A percentile compares a stretch with the other conserved stretches of the same genome.
Conservation (phyloP, 495 filamentous ascomycete genomes). For the Cercophora sp. region DNA sequence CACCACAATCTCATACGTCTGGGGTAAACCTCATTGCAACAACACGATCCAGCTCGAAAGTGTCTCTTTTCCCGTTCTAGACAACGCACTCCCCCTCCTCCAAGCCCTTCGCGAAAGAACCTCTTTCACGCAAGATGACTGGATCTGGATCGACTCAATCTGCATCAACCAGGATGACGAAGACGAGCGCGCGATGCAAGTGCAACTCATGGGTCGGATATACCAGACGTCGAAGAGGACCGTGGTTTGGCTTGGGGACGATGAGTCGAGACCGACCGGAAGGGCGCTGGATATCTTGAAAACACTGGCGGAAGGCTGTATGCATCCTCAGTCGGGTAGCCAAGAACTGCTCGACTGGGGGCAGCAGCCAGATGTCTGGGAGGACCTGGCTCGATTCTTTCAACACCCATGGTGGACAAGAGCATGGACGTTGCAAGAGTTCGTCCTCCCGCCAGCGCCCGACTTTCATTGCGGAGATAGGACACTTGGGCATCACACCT, state of each 20-base stretch:
- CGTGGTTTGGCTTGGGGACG: slow-evolving; percentile 24
- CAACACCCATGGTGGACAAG: slow-evolving; percentile 6
- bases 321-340: no score
- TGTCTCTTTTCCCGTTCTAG: slow-evolving; percentile 12
- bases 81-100: slow-evolving; percentile 13
- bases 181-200: slow-evolving; percentile 20
- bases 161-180: slow-evolving; percentile 34
- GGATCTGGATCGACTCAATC: slow-evolving; percentile 33
- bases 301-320: no score
- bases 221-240: slow-evolving; percentile 11
- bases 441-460: neutral
- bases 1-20: slow-evolving; percentile 18
- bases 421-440: slow-evolving; percentile 10
- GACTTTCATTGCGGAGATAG: slow-evolving; percentile 1
- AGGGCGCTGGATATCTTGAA: no score
- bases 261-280: no score
- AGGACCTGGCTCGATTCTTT: slow-evolving; percentile 12
- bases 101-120: slow-evolving; percentile 2
- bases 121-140: slow-evolving; percentile 1
- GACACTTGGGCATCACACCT: neutral
- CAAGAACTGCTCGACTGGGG: neutral
- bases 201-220: slow-evolving; percentile 19
- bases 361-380: slow-evolving; percentile 13
- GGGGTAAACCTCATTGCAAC: slow-evolving; percentile 3
- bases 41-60: slow-evolving; percentile 12